Evolutionary conservation across 129 eudicot genomes (phyloP).

Genomic region (Escallonia herrerae): DNA sequence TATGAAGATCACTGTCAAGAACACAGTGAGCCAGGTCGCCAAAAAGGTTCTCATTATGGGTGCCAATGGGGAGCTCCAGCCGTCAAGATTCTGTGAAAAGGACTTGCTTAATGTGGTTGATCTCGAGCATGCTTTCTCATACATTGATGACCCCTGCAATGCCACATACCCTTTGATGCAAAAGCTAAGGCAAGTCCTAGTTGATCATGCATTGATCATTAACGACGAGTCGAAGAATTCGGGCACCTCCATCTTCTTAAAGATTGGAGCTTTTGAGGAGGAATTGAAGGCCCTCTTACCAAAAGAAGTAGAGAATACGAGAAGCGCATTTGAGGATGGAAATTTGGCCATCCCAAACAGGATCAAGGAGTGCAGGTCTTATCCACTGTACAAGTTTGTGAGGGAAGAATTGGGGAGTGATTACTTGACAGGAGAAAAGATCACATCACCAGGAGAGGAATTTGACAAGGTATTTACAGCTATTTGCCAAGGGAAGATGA

Average conservation of each 20-base stretch:
- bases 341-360: slow-evolving; percentile 38
- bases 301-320: slow-evolving; percentile 33
- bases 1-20: slow-evolving; percentile 45
- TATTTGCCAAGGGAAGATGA: slow-evolving; percentile 17
- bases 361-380: slow-evolving; percentile 36
- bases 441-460: slow-evolving; percentile 24
- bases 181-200: slow-evolving; percentile 54
- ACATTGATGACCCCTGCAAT: slow-evolving; percentile 46
- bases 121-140: slow-evolving; percentile 41
- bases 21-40: slow-evolving; percentile 61
- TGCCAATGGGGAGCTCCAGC: slow-evolving; percentile 45
- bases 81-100: slow-evolving; percentile 51
- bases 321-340: slow-evolving; percentile 32
- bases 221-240: slow-evolving; percentile 22
- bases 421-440: slow-evolving; percentile 21
- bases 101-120: slow-evolving; percentile 48
- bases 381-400: slow-evolving; percentile 29
- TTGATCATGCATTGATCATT: slow-evolving; percentile 36
- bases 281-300: slow-evolving; percentile 39
- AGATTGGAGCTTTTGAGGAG: slow-evolving; percentile 44
- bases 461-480: slow-evolving; percentile 32
- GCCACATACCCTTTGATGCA: slow-evolving; percentile 52
- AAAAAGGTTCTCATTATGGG: slow-evolving; percentile 54
- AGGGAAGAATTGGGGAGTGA: slow-evolving; percentile 21
- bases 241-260: slow-evolving; percentile 37